Evolutionary conservation across 1,139 yeast genomes (phyloP).

Genomic region (Taphrina betulina): DNA sequence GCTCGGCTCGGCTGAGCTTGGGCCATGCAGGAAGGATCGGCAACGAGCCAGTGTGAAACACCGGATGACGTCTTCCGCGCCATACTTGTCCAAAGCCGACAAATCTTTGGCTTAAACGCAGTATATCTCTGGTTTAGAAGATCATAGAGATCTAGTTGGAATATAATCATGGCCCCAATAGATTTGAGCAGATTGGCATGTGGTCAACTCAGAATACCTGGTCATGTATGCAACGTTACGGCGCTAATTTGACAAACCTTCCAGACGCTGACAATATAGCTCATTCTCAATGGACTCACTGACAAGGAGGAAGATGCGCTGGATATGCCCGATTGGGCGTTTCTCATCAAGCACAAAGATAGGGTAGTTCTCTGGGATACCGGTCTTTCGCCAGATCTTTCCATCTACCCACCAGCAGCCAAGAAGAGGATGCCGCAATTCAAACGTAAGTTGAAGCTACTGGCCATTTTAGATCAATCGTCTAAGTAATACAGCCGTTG

Average conservation of each 20-base stretch:
- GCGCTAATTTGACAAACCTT: neutral
- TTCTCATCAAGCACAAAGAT: constrained; percentile 18
- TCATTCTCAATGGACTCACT: constrained; percentile 5
- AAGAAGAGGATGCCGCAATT: constrained; percentile 8
- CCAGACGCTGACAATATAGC: neutral
- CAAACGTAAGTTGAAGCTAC: neutral
- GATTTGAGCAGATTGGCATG: constrained; percentile 7
- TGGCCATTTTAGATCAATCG: neutral
- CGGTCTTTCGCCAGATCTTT: constrained; percentile 7
- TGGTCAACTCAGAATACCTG: constrained; percentile 5
- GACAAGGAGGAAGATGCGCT: constrained; percentile 2
- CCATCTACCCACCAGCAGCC: constrained; percentile 12
- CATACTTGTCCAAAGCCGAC: no score
- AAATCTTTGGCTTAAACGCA: no score
- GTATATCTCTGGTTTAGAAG: no score
- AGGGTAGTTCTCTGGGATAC: constrained; percentile 10
- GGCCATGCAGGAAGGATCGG: no score
- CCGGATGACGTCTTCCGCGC: no score
- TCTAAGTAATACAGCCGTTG: neutral
- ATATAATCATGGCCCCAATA: constrained; percentile 8
- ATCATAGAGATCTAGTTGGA: no score
- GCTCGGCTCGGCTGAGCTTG: no score
- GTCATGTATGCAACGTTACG: neutral
- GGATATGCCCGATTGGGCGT: constrained; percentile 15
- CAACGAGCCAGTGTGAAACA: no score